Conservation (phyloP, 2,329 filamentous ascomycete genomes). For the Elsinoe australis region DNA sequence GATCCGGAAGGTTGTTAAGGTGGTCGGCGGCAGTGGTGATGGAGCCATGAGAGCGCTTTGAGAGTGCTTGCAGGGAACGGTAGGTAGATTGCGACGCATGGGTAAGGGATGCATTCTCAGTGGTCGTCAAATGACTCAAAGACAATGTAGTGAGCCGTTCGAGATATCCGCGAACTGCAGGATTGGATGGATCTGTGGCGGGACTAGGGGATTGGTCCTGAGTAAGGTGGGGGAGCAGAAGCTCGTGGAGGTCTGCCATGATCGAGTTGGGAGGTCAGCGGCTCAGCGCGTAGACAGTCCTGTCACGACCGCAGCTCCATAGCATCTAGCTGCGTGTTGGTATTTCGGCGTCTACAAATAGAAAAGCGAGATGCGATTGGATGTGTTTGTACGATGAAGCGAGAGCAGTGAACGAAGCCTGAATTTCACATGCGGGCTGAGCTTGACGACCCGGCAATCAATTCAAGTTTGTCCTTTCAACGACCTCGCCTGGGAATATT, state of each 20-base stretch:
- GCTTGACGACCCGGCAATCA: too few relatives aligned
- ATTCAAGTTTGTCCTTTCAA: too few relatives aligned
- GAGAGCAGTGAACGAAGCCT: too few relatives aligned
- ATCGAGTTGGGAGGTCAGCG: neutral
- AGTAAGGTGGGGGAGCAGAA: constrained; percentile 56
- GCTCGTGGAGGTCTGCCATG: constrained; percentile 59
- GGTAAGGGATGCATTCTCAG: constrained; percentile 70
- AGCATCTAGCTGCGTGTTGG: too few relatives aligned
- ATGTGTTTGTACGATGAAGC: too few relatives aligned
- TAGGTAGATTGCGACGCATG: constrained; percentile 74
- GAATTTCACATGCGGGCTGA: too few relatives aligned
- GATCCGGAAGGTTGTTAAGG: constrained; percentile 63
- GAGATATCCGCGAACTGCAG: constrained; percentile 62
- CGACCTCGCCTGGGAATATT: too few relatives aligned
- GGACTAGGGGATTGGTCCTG: constrained; percentile 18
- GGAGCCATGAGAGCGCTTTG: constrained; percentile 78
- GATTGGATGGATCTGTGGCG: constrained; percentile 40
- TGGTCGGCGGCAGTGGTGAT: constrained; percentile 75
- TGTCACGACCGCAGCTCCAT: too few relatives aligned
- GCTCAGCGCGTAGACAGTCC: too few relatives aligned
- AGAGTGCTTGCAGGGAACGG: constrained; percentile 76
- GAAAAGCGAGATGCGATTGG: too few relatives aligned
- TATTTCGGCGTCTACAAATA: too few relatives aligned
- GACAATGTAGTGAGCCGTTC: constrained; percentile 68
- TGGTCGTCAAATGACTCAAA: constrained; percentile 61